Conservation (phyloP, 2,329 filamentous ascomycete genomes). For the Beauveria sp. region DNA sequence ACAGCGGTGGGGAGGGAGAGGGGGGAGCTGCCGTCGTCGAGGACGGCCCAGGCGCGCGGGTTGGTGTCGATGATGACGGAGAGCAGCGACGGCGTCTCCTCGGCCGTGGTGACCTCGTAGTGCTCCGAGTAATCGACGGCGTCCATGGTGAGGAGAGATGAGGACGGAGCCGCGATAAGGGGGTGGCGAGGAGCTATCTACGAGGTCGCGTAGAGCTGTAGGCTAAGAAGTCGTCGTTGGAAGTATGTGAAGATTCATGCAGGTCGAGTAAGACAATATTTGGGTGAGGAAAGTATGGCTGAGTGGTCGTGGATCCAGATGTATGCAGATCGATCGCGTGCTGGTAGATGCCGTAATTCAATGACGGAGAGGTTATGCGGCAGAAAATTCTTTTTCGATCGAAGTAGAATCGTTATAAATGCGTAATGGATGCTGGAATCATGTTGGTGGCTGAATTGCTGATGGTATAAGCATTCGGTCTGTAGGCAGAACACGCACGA, state of each 20-base stretch:
- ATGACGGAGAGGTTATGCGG: background rate
- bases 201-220: conserved; percentile 3
- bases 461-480: background rate
- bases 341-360: background rate
- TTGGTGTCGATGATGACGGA: conserved; percentile 94
- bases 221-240: background rate
- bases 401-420: background rate
- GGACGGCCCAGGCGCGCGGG: conserved; percentile 82
- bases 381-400: background rate
- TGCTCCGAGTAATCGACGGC: conserved; percentile 51
- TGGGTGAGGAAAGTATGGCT: background rate
- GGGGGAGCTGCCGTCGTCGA: conserved; percentile 60
- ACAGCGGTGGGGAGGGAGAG: conserved; percentile 79
- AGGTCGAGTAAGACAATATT: background rate
- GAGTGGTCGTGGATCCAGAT: background rate
- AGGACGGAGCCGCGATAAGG: background rate
- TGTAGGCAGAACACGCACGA: background rate
- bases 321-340: background rate
- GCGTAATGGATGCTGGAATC: background rate
- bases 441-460: background rate
- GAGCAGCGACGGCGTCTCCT: conserved; percentile 69
- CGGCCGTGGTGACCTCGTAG: conserved; percentile 47
- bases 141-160: conserved; percentile 35
- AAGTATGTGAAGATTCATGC: background rate
- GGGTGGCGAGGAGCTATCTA: conserved; percentile 10